Percentiles rank a stretch among this genome's conserved stretches.
Evolutionary conservation across 1,139 yeast species (phyloP).

Genomic region (Nakaseomyces kungkrabaensis): DNA sequence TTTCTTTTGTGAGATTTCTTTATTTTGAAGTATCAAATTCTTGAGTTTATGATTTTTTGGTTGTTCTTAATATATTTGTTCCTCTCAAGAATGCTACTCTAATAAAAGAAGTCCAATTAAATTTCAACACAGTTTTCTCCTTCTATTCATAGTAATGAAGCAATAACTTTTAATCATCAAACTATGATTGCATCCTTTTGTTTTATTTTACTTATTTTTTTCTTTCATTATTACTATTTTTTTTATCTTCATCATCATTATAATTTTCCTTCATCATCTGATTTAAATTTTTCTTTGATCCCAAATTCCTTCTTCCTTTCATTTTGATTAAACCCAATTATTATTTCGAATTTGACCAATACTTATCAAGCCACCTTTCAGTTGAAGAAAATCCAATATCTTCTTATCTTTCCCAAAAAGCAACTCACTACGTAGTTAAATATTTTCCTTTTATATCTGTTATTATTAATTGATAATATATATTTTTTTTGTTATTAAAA

Average conservation of each 20-base stretch:
- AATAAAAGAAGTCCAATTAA: too few species aligned
- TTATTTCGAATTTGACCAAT: neutral
- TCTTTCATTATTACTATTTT: neutral
- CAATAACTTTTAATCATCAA: slow-evolving; percentile 1
- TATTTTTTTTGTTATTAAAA: neutral
- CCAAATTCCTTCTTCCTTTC: neutral
- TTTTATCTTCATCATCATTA: neutral
- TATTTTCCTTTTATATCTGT: neutral
- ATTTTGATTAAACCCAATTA: too few species aligned
- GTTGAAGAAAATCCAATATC: neutral
- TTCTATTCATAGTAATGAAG: slow-evolving; percentile 2
- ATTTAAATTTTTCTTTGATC: neutral
- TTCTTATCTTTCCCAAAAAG: neutral
- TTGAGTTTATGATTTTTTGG: neutral
- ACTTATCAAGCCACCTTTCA: too few species aligned
- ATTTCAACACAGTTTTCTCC: too few species aligned
- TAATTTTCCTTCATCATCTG: neutral
- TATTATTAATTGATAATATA: neutral
- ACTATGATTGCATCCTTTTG: slow-evolving; percentile 1
- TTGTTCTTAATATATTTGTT: neutral
- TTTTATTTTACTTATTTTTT: neutral
- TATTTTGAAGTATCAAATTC: too few species aligned
- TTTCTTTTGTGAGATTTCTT: too few species aligned
- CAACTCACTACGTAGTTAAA: neutral
- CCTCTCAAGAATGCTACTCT: too few species aligned